Evolutionary conservation across 306 rosid genomes (phyloP), one percentile per base, ranked within the genome.

Genomic region (Castanospermum australe): DNA sequence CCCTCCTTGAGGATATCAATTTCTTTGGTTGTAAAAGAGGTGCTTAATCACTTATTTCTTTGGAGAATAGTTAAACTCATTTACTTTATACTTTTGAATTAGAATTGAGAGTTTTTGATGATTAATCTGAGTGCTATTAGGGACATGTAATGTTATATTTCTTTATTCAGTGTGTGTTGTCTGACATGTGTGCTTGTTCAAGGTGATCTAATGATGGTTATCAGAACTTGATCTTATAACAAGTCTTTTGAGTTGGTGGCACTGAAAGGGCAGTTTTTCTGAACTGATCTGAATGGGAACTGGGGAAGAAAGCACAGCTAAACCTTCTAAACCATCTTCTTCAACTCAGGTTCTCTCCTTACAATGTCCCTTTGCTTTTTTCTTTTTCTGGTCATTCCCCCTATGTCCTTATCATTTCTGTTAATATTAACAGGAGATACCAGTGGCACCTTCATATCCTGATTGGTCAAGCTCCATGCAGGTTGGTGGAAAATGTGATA

Each of bases 391-490:
- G 17, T 67, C 24, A 33, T 66, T 74, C 20, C 59, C 63, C 61
- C 5, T 9, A 12, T 35, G 39, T 32, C 21, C 30, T 45, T 72
- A 62, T 59, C 48, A 11, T 56, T 64, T 36, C 75, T 60, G 63
- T 69, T 71, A 20, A 77, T 73, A 5, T 71, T 14, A 77, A 35
- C 89, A 90, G 98, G 98, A 96, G 75, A 71, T 88, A 12, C 94
- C 96, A 7, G 52, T 82, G 13, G 79, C 83, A 17, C 99, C 91
- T 82, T 76, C 94, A 5, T 96, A 91, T 84, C 87, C 98, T 33
- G 99, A 96, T 85, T 96, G 99, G 99, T 90, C 99, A 25, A 86
- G 82, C 86, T 84, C 98, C 61, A 87, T 96, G 97, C 98, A 95
- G 97, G 99, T 93, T 82, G 67, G 35, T 75, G 80, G 57, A 60